Conservation (phyloP, 164 flowering plant species). For the Warburgia ugandensis region DNA sequence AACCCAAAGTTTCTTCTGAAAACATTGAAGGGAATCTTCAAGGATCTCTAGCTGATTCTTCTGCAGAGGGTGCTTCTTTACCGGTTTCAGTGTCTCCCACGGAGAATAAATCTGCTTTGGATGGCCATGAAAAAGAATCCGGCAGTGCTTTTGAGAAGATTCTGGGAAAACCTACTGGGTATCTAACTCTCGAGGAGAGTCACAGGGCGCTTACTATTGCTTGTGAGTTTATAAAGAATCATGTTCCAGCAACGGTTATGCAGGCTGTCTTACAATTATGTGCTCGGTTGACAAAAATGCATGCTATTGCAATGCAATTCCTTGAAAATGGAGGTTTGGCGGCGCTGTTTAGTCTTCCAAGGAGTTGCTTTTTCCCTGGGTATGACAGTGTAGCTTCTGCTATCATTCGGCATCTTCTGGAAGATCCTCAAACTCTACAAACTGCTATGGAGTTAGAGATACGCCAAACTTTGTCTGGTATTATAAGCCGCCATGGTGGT, state of each 20-base stretch:
- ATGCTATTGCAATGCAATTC: conserved; percentile 65
- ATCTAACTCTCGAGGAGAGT: conserved; percentile 66
- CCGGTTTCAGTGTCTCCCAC: conserved; percentile 21
- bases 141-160: conserved; percentile 44
- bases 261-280: conserved; percentile 87
- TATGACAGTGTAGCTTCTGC: conserved; percentile 78
- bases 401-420: conserved; percentile 81
- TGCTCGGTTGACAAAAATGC: conserved; percentile 83
- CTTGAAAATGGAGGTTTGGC: conserved; percentile 78
- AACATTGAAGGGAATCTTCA: conserved; percentile 25
- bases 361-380: conserved; percentile 75
- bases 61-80: conserved; percentile 34
- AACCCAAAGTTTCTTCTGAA: conserved; percentile 42
- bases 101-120: conserved; percentile 27
- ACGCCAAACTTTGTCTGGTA: conserved; percentile 60
- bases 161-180: conserved; percentile 77
- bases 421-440: conserved; percentile 95
- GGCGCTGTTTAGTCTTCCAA: conserved; percentile 72
- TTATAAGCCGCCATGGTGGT: conserved; percentile 47
- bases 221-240: conserved; percentile 67
- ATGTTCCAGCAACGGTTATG: conserved; percentile 72
- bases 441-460: conserved; percentile 93
- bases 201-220: conserved; percentile 42
- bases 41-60: conserved; percentile 36
- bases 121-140: conserved; percentile 34